These are phyloP conservation scores for Alopecurus myosuroides DNA, from an alignment of 176 grass and related monocot species.

Conservation along the genomic window DNA sequence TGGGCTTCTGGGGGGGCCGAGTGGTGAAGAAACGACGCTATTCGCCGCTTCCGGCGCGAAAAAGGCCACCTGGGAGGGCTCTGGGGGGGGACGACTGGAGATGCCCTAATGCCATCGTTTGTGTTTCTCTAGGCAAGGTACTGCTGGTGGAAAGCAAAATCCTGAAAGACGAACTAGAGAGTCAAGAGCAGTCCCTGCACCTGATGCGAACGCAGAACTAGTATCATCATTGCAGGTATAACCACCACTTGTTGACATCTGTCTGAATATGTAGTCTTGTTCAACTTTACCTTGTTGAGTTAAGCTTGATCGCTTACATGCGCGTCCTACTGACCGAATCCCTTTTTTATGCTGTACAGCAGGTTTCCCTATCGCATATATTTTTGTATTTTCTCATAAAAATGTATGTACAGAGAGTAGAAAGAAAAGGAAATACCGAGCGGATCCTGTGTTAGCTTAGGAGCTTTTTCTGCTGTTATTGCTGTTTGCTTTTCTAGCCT, in stretches of 20 bases:
- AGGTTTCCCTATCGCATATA: too few relatives aligned
- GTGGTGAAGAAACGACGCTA: too few relatives aligned
- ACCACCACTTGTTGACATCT: background rate
- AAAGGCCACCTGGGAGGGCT: too few relatives aligned
- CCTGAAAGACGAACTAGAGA: conserved; percentile 58
- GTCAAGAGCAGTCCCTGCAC: conserved; percentile 89
- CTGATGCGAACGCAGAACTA: conserved; percentile 97
- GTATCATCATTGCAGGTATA: conserved; percentile 87
- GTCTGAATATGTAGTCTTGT: background rate
- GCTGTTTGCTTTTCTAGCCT: background rate
- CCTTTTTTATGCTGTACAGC: too few relatives aligned
- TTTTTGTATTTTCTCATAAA: too few relatives aligned
- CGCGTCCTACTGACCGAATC: background rate
- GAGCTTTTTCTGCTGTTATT: background rate
- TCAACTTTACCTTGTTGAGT: conserved; percentile 16
- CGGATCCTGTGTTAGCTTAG: background rate
- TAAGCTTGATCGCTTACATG: background rate
- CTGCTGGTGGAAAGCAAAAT: conserved; percentile 54
- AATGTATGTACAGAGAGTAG: too few relatives aligned
- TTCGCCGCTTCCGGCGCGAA: too few relatives aligned
- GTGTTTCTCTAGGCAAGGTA: conserved; percentile 53
- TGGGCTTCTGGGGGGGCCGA: too few relatives aligned
- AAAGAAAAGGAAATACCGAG: too few relatives aligned
- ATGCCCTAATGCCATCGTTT: background rate
- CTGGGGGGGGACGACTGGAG: too few relatives aligned